A percentile compares a stretch with the other conserved stretches of the same genome.
phyloP scores from a whole-genome alignment of 768 basidiomycete genomes.

The Strobilomyces echinocephalus region DNA sequence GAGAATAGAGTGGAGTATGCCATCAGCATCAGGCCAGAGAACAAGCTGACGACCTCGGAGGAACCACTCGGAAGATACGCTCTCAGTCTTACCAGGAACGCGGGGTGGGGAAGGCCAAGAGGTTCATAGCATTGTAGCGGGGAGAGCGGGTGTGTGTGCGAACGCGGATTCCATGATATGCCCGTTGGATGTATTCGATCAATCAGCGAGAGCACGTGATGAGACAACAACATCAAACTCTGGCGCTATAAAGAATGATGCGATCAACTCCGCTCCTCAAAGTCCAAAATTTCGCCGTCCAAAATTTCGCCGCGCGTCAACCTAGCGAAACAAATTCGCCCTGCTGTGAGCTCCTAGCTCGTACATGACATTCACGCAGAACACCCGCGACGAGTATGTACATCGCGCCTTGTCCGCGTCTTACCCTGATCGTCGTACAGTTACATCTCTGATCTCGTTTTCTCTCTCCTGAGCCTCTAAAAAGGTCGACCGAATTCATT shows the following conservation, averaged over 20 bases:
- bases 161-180: too few species aligned
- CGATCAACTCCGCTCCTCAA: not conserved
- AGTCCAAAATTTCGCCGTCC: not conserved
- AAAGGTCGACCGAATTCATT: constrained; percentile 25
- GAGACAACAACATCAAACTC: constrained; percentile 19
- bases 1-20: too few species aligned
- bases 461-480: constrained; percentile 53
- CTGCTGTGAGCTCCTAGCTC: constrained; percentile 24
- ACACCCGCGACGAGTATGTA: constrained; percentile 84
- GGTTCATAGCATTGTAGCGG: too few species aligned
- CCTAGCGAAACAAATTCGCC: not conserved
- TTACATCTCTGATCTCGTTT: constrained; percentile 89
- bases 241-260: constrained; percentile 10
- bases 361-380: constrained; percentile 81
- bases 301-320: not conserved
- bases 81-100: too few species aligned
- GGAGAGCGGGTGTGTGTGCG: too few species aligned
- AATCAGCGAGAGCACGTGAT: not conserved
- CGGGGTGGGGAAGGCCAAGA: too few species aligned
- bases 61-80: too few species aligned
- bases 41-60: too few species aligned
- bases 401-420: not conserved
- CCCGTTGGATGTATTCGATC: too few species aligned
- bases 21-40: too few species aligned
- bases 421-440: constrained; percentile 38